Base-by-base conservation (phyloP, 495 filamentous ascomycete species). In the Lasiosphaeriaceae sp. region DNA sequence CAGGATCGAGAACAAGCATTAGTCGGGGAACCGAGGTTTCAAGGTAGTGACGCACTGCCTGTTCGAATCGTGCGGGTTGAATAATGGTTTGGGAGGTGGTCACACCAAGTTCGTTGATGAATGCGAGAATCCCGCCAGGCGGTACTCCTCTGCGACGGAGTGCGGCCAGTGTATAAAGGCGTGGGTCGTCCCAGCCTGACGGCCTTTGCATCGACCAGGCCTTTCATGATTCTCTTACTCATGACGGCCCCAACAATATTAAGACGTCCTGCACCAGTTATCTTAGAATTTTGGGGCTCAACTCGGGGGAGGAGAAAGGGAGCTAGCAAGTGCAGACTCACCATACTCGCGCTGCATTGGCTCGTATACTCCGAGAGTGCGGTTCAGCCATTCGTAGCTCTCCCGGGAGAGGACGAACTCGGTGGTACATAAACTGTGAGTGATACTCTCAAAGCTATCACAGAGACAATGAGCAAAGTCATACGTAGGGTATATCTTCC, bases 401-500 rank as follows among this genome's bases (percentile, higher is more conserved):
- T 85, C 83, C 39, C 90, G 69, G 9, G 84, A 83, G 54, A 82
- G 77, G 58, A 85, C 86, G 76, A 96, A 97, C 77, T 97, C 92
- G 55, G 90, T 96, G 3, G 92, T 95, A 62, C 92, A 84, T 48
- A 97, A 81, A 29, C 92, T 92, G 68, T 96, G 92, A n/a, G 92
- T 96, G 55, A 96, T 87, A 48, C 90, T 90, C 73, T 96, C 92
- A 59, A 92, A 74, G 14, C 84, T 83, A 70, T 97, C 92, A 45
- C 78, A 97, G 83, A 48, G 26, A 96, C 84, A n/a, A 92, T 92
- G 73, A 59, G 86, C 87, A 65, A 96, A 95, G 70, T 96, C 92
- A 64, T 97, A 97, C 47, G 90, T 97, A 0, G 93, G 93, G 77
- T 97, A 97, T 62, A 95, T 87, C 75, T 95, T 96, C 90, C 92